Evolutionary conservation across 164 flowering plant genomes (phyloP).

Genomic region (Magnolia sinica): DNA sequence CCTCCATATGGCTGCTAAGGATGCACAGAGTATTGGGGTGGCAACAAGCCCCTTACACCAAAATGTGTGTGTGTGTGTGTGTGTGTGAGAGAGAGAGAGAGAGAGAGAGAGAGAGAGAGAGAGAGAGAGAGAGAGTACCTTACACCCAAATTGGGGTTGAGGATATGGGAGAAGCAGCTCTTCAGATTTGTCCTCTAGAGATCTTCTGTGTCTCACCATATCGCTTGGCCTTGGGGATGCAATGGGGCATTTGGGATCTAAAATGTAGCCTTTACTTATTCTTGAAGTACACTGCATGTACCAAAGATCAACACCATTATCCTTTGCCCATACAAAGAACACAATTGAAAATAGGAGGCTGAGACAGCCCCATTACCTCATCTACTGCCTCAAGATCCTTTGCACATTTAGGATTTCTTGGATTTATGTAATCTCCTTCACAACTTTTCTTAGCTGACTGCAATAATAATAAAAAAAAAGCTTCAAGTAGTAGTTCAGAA

Average conservation of each 20-base stretch:
- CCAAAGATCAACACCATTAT: not conserved
- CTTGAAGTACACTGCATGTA: slow-evolving; percentile 14
- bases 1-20: too few species aligned
- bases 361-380: slow-evolving; percentile 10
- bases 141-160: too few species aligned
- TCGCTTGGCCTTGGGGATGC: slow-evolving; percentile 8
- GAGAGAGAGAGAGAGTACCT: too few species aligned
- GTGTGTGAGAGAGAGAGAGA: too few species aligned
- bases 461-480: not conserved
- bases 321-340: not conserved
- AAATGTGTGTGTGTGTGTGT: too few species aligned
- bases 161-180: too few species aligned
- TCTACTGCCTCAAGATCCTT: slow-evolving; percentile 14
- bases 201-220: slow-evolving; percentile 6
- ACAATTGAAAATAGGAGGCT: not conserved
- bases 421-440: slow-evolving; percentile 14
- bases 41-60: too few species aligned
- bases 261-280: slow-evolving; percentile 7
- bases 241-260: slow-evolving; percentile 26
- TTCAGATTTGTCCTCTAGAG: not conserved
- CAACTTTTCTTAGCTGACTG: slow-evolving; percentile 22
- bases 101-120: too few species aligned
- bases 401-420: slow-evolving; percentile 7
- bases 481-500: not conserved
- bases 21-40: too few species aligned